Evolutionary conservation across 139 green algal genomes (phyloP), one percentile per base, ranked within the genome.

Genomic region (Auxenochlorella protothecoides): DNA sequence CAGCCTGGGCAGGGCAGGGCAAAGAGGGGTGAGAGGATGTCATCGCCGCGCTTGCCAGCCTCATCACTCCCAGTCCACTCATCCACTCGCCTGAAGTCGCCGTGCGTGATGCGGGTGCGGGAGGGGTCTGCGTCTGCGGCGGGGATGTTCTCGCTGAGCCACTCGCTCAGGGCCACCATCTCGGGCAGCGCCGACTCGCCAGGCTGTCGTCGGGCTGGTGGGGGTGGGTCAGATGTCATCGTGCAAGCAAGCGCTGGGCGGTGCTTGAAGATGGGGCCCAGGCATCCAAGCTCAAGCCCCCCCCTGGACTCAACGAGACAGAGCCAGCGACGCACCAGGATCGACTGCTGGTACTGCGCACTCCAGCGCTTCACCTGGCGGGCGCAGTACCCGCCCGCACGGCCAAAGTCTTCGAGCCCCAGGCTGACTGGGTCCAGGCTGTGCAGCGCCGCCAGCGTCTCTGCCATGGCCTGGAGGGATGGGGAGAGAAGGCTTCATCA

Each of bases 401-500:
- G 81, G 53, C 92, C 92, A 76, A 86, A 98, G 12, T 16, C 9
- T 8, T 11, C 9, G 54, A 96, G 81, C 9, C 85, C 85, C 0
- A 92, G 72, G 0, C 59, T 66, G 1, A 3, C 16, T 0, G 86
- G 82, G 66, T 84, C 64, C 13, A 97, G 77, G 12, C 65, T 69
- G 82, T 99, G 95, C 75, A 99, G 79, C 0, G 77, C 72, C 3
- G 89, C 93, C 63, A 99, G 84, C 15, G 85, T 89, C 52, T 72
- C 64, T 9, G 82, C 86, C 72, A 91, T 83, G 11, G 63, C 76
- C 5, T 6, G 53, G 81, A 44, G 27, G 27, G 27, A 44, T 44
- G 27, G 27, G 27, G 27, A 44, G 27, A 44, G 27, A 44, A 44
- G 27, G 27, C 27, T 44, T 44, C 27, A 44, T 44, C 27, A 44